These are phyloP conservation scores for Tuber borchii DNA, from an alignment of 495 filamentous ascomycete genomes.

Conservation along the genomic window DNA sequence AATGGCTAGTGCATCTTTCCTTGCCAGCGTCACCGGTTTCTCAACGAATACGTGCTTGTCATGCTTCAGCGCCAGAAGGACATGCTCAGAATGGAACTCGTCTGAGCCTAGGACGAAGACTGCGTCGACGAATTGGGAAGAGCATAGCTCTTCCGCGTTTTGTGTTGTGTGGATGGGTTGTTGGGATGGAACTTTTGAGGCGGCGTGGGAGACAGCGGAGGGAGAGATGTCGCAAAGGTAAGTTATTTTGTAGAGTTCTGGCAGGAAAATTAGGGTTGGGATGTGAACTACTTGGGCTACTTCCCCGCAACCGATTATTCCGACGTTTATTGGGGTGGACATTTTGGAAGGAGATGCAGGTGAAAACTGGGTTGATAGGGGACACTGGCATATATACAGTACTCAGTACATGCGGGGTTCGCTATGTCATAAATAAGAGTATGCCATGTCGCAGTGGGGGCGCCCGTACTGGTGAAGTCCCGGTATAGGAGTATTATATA, in stretches of 20 bases:
- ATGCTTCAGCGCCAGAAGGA: conserved; percentile 48
- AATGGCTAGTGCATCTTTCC: conserved; percentile 45
- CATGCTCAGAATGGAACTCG: conserved; percentile 50
- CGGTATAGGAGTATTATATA: neutral
- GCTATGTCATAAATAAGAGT: neutral
- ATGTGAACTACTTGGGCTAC: conserved; percentile 51
- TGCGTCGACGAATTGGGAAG: conserved; percentile 46
- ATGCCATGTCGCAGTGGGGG: neutral
- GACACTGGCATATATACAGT: neutral
- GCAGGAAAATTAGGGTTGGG: conserved; percentile 47
- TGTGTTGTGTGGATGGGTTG: neutral
- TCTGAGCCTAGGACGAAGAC: conserved; percentile 51
- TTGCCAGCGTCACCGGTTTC: conserved; percentile 50
- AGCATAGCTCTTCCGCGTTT: conserved; percentile 26
- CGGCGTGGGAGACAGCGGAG: conserved; percentile 41
- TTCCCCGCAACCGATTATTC: conserved; percentile 50
- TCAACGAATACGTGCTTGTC: conserved; percentile 55
- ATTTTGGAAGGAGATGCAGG: neutral
- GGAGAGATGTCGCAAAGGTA: conserved; percentile 47
- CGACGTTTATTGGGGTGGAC: conserved; percentile 35
- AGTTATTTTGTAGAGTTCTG: conserved; percentile 44
- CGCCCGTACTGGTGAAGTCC: neutral
- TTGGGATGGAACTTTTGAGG: conserved; percentile 6
- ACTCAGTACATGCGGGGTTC: neutral
- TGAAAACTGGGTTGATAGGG: neutral